These are phyloP conservation scores for Chamaecyparis obtusa DNA, from an alignment of 75 land plant species.

Conservation along the genomic window DNA sequence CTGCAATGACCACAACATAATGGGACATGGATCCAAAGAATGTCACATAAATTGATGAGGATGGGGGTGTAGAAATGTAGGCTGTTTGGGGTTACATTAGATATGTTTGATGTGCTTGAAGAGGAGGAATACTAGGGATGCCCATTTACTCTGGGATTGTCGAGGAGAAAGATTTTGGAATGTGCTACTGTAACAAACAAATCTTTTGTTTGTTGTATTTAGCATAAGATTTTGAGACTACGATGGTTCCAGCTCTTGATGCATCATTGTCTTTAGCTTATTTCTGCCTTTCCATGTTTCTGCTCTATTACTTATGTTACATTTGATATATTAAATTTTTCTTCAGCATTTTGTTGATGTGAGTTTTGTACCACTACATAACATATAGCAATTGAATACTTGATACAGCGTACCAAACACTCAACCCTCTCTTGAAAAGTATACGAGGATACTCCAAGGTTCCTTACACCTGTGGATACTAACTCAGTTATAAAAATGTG, in stretches of 20 bases:
- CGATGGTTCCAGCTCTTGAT: background rate
- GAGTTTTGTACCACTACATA: too few species aligned
- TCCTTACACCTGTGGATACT: too few species aligned
- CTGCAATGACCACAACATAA: background rate
- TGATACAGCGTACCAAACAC: too few species aligned
- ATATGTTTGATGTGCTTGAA: background rate
- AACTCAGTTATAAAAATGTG: too few species aligned
- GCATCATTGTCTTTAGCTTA: background rate
- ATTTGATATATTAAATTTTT: background rate
- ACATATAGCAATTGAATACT: too few species aligned
- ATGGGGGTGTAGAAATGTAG: background rate
- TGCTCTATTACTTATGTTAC: background rate
- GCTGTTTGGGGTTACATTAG: background rate
- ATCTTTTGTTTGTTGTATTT: background rate
- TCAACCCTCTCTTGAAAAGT: too few species aligned
- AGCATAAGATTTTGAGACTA: background rate
- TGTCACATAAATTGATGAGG: background rate
- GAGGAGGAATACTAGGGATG: background rate
- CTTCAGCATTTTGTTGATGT: background rate
- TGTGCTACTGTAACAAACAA: background rate
- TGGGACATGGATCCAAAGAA: background rate
- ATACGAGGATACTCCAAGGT: too few species aligned
- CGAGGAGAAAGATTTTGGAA: background rate
- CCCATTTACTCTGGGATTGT: background rate
- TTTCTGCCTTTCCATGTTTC: background rate